phyloP scores from a whole-genome alignment of 139 green algal genomes.

The Chlorella sorokiniana region DNA sequence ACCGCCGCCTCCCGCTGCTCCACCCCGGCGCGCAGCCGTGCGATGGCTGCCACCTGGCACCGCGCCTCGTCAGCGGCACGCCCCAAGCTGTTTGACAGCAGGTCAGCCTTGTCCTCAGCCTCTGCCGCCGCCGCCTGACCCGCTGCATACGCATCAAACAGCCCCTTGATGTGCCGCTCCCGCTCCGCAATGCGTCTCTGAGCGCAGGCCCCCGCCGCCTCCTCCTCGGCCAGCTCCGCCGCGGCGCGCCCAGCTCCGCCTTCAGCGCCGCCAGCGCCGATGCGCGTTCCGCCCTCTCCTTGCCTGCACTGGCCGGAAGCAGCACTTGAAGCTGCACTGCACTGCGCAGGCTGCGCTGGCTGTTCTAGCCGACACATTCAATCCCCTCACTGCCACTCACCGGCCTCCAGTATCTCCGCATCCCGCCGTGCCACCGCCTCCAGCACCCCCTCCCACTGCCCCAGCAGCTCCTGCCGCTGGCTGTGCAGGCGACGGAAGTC shows the following conservation, averaged over 20 bases:
- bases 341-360: background rate
- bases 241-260: background rate
- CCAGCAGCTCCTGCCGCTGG: conserved; percentile 84
- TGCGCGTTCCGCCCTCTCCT: conserved; percentile 14
- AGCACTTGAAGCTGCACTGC: background rate
- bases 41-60: background rate
- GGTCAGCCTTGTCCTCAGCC: conserved; percentile 18
- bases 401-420: conserved; percentile 57
- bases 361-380: background rate
- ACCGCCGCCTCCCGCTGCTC: background rate
- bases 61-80: background rate
- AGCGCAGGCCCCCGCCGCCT: background rate
- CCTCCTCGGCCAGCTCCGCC: background rate
- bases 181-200: conserved; percentile 20
- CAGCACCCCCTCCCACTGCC: conserved; percentile 87
- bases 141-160: background rate
- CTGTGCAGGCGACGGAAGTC: conserved; percentile 83
- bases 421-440: conserved; percentile 76
- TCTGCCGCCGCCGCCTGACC: background rate
- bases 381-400: background rate
- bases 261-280: conserved; percentile 11
- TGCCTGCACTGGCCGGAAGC: background rate
- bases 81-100: conserved; percentile 12
- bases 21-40: conserved; percentile 13
- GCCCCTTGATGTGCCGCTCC: conserved; percentile 24